Evolutionary conservation across 768 basidiomycete species (phyloP).

Genomic region (Phaffia australis): DNA sequence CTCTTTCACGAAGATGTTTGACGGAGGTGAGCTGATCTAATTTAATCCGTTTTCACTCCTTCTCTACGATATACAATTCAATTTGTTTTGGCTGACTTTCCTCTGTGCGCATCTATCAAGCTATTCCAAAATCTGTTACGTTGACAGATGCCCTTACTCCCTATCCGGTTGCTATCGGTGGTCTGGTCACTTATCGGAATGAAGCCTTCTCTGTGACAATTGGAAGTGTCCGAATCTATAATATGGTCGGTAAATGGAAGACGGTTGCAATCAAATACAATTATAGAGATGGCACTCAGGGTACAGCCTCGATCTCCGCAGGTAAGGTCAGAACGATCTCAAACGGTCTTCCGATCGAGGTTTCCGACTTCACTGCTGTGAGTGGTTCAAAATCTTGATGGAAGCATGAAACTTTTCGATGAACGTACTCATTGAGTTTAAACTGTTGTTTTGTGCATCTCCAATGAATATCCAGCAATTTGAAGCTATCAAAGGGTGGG

Average conservation of each 20-base stretch:
- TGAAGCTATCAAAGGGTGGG: too few relatives aligned
- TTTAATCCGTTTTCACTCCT: neutral
- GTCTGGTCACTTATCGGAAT: neutral
- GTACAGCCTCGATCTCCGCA: neutral
- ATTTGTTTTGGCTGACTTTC: neutral
- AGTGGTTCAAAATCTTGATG: too few relatives aligned
- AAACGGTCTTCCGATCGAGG: conserved; percentile 1
- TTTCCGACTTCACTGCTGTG: conserved; percentile 4
- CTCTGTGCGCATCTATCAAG: neutral
- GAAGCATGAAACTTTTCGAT: too few relatives aligned
- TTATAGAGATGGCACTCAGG: neutral
- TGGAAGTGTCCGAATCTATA: conserved; percentile 1
- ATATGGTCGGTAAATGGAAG: neutral
- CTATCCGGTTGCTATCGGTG: neutral
- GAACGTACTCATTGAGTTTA: too few relatives aligned
- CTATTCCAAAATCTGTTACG: neutral
- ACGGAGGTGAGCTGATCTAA: conserved; percentile 3
- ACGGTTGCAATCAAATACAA: neutral
- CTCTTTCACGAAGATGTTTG: neutral
- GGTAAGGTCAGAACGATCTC: conserved; percentile 1
- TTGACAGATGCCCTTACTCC: neutral
- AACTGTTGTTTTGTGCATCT: too few relatives aligned
- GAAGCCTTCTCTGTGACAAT: neutral
- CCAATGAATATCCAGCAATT: too few relatives aligned
- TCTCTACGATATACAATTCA: too few relatives aligned